Evolutionary conservation across 129 eudicot species (phyloP), one percentile per base, ranked within the genome.

Genomic region (Dittrichia graveolens): DNA sequence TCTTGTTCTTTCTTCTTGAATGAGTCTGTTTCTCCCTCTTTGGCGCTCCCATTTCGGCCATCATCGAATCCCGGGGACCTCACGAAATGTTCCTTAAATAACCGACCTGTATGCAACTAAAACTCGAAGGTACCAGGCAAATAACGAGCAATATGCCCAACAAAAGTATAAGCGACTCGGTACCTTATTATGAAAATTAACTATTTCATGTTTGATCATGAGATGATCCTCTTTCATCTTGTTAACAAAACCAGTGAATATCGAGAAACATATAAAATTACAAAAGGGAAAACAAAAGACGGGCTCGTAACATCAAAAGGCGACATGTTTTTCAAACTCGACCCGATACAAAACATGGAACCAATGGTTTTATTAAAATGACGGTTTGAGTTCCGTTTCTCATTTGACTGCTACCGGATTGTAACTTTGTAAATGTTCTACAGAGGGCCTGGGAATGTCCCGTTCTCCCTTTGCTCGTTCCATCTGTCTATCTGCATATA

Each of bases 381-480:
- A 16, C 47, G 46, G 60, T 73, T 19, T 2, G 45, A 38, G 53
- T 49, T 74, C 54, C 55, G 6, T 61, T 62, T 73, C 78, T 58
- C 77, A 55, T 49, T 12, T 35, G 7, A 15, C 37, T 12, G 48
- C 3, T 5, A 39, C 19, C 47, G 18, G 38, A 8, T 14, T 14
- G 67, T 24, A 56, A 58, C 16, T n/a, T 49, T 13, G 13, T 24
- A 24, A 24, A 24, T 3, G 56, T 60, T 73, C 75, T 89, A 92
- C 61, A 92, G 72, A 61, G 96, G 98, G 13, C 98, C 98, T 12
- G 96, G 93, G 65, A 92, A 92, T 24, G 96, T 92, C 13, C 96
- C 98, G 42, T 86, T 89, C 83, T 92, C 98, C 78, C 94, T 81
- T 71, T 89, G 98, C 74, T 89, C 96, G 18, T 92, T 89, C 98